A percentile compares a stretch with the other conserved stretches of the same genome.
phyloP scores from a whole-genome alignment of 805 yeast genomes.

The Candida coleopterorum region DNA sequence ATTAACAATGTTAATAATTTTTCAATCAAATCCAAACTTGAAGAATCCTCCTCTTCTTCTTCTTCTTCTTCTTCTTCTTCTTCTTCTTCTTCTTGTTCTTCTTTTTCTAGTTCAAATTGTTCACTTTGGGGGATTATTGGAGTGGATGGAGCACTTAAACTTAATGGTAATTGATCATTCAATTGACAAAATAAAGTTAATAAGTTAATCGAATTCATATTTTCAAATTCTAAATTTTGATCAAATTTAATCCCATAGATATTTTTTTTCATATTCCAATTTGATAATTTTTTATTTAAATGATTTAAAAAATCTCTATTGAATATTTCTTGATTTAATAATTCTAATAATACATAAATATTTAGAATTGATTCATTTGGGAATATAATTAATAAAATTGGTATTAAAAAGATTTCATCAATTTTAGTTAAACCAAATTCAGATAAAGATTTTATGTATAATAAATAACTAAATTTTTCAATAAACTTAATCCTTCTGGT shows the following conservation, averaged over 20 bases:
- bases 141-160: slow-evolving; percentile 41
- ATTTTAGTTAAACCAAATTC: slow-evolving; percentile 34
- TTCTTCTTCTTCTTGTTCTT: not conserved
- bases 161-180: slow-evolving; percentile 40
- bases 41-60: not conserved
- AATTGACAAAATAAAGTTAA: slow-evolving; percentile 33
- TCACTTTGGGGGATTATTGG: slow-evolving; percentile 20
- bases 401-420: slow-evolving; percentile 38
- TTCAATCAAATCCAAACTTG: slow-evolving; percentile 26
- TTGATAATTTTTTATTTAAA: slow-evolving; percentile 21
- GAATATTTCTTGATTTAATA: slow-evolving; percentile 30
- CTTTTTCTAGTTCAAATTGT: not conserved
- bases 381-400: slow-evolving; percentile 29
- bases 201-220: slow-evolving; percentile 23
- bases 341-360: slow-evolving; percentile 27
- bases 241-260: slow-evolving; percentile 1
- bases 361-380: slow-evolving; percentile 20
- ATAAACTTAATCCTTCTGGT: slow-evolving; percentile 12
- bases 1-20: slow-evolving; percentile 31
- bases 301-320: slow-evolving; percentile 20
- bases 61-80: not conserved
- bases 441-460: slow-evolving; percentile 35
- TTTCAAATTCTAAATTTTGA: slow-evolving; percentile 22
- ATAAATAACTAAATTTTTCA: slow-evolving; percentile 22
- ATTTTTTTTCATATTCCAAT: slow-evolving; percentile 18